Conservation (phyloP, 106 monocot species). For the Hemerocallis citrina region DNA sequence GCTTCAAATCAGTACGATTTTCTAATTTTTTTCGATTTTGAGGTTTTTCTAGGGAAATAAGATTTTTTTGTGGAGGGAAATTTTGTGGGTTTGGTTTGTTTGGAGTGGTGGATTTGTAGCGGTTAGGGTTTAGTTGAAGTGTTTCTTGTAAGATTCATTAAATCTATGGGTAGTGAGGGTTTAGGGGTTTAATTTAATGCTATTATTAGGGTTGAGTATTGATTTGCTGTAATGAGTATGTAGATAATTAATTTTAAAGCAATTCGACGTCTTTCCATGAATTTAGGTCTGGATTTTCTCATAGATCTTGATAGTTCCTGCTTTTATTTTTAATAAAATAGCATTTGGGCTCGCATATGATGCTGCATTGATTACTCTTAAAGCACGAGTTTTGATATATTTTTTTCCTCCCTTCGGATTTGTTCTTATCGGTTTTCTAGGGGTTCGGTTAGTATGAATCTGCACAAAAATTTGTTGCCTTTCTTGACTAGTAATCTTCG, state of each 20-base stretch:
- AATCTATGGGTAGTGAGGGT: neutral
- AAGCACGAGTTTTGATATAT: neutral
- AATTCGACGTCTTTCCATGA: neutral
- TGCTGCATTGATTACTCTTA: neutral
- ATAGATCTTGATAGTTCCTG: neutral
- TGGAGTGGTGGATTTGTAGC: too few relatives aligned
- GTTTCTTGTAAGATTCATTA: neutral
- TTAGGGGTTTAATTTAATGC: neutral
- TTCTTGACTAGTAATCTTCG: too few relatives aligned
- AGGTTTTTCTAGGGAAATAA: neutral
- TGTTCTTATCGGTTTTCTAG: too few relatives aligned
- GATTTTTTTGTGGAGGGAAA: too few relatives aligned
- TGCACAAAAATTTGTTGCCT: too few relatives aligned
- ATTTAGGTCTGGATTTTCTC: neutral
- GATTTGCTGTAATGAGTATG: neutral
- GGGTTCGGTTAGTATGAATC: too few relatives aligned
- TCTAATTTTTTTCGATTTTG: neutral
- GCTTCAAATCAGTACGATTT: neutral
- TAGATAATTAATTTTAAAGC: neutral
- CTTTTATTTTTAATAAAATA: neutral
- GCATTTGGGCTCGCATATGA: neutral
- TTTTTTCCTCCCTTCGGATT: too few relatives aligned
- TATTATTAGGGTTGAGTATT: neutral
- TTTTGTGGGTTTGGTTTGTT: too few relatives aligned
- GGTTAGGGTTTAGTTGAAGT: neutral